A percentile compares a stretch with the other conserved stretches of the same genome.
Evolutionary conservation across 2,329 filamentous ascomycete species (phyloP).

Genomic region (Pseudocercospora vitis): DNA sequence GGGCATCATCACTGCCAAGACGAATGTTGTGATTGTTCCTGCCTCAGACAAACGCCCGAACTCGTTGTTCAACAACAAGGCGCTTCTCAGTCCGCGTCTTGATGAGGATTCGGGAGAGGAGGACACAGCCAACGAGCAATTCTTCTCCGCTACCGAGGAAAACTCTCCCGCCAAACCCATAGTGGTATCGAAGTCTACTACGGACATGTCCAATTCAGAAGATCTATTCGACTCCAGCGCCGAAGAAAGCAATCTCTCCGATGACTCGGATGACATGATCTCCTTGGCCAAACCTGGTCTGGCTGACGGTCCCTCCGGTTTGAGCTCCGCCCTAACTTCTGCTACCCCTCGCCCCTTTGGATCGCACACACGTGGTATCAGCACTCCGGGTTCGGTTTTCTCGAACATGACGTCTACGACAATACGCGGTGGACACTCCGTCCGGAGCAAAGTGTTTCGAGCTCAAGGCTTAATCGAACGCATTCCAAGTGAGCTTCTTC

Average conservation of each 20-base stretch:
- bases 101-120: slow-evolving; percentile 40
- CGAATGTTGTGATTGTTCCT: slow-evolving; percentile 78
- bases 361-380: slow-evolving; percentile 69
- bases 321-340: slow-evolving; percentile 74
- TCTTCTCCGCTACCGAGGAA: slow-evolving; percentile 89
- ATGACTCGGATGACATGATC: slow-evolving; percentile 93
- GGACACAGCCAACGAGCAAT: slow-evolving; percentile 85
- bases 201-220: slow-evolving; percentile 46
- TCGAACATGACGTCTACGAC: slow-evolving; percentile 86
- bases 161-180: slow-evolving; percentile 44
- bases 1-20: slow-evolving; percentile 72
- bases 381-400: slow-evolving; percentile 83
- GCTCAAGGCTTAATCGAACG: slow-evolving; percentile 71
- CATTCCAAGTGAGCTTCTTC: slow-evolving; percentile 75
- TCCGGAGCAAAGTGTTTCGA: slow-evolving; percentile 78
- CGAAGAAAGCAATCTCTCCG: slow-evolving; percentile 77
- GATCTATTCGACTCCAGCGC: slow-evolving; percentile 60
- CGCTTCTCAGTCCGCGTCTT: slow-evolving; percentile 35
- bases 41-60: slow-evolving; percentile 57
- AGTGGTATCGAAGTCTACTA: slow-evolving; percentile 38
- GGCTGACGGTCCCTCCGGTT: slow-evolving; percentile 73
- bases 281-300: slow-evolving; percentile 78
- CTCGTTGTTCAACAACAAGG: slow-evolving; percentile 23
- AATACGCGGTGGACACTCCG: slow-evolving; percentile 65
- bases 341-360: slow-evolving; percentile 77